phyloP scores from a whole-genome alignment of 768 basidiomycete genomes.

The Amanita thiersii region DNA sequence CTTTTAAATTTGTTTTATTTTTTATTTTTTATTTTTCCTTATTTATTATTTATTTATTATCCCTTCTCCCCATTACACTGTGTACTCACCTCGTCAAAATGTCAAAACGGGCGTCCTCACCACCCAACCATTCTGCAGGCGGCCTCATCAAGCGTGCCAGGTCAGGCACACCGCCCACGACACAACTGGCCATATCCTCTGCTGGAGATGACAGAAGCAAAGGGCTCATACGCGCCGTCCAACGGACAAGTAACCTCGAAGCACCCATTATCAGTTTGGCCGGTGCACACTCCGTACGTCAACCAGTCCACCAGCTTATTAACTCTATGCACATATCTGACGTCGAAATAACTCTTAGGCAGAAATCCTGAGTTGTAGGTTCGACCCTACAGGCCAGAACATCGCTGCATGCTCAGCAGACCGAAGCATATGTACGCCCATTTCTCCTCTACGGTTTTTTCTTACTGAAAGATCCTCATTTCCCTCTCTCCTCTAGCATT shows the following conservation, averaged over 20 bases:
- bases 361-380: constrained; percentile 88
- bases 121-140: constrained; percentile 27
- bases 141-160: constrained; percentile 61
- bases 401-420: constrained; percentile 91
- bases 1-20: too few relatives aligned
- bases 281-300: constrained; percentile 76
- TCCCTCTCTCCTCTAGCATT: constrained; percentile 40
- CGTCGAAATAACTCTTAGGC: constrained; percentile 32
- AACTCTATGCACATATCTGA: neutral
- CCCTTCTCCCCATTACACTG: neutral
- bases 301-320: neutral
- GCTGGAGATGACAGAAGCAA: constrained; percentile 66
- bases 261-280: constrained; percentile 90
- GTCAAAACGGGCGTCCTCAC: constrained; percentile 67
- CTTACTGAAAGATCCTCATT: neutral
- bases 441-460: neutral
- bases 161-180: constrained; percentile 39
- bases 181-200: constrained; percentile 73
- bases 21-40: too few relatives aligned
- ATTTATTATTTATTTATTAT: too few relatives aligned
- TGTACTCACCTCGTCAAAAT: constrained; percentile 25
- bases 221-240: constrained; percentile 75
- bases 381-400: constrained; percentile 90
- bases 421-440: constrained; percentile 74
- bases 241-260: constrained; percentile 87